Base-by-base conservation (phyloP, 176 grass and related monocot species). In the Avena insularis region DNA sequence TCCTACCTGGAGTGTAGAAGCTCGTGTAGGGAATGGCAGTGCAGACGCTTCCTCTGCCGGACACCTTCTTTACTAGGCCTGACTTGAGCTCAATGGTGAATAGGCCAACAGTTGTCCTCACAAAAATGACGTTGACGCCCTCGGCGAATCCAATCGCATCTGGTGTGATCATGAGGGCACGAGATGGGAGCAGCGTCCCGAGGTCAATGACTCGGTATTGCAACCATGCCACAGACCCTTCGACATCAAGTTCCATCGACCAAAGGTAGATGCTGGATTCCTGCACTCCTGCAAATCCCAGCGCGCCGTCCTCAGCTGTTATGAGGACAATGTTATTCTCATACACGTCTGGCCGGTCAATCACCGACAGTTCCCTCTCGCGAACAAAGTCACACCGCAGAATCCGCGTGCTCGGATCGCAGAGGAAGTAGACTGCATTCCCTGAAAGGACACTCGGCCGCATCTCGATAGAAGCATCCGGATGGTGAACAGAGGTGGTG, bases 31-130 rank as follows among this genome's bases (percentile, higher is more conserved):
- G 59, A 50, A 66, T 40, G 71, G 9, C 33, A 35, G 12, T 36
- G 27, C 5, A 54, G 29, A 25, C 35, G 14, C 19, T 14, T 49
- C 45, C 6, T 12, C 27, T 5, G 46, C 23, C 12, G 6, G 48
- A 7, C n/a, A 79, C 74, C 75, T 79, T 86, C 9, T 33, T 78
- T 11, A 8, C 48, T 0, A 2, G 61, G 31, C 49, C 62, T 54
- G 84, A 68, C 48, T 78, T 86, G 61, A 86, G 31, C 19, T 86
- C 61, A 56, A 86, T 45, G 10, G 61, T 45, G 61, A 86, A 86
- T 10, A 77, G 12, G 61, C 72, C 59, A 66, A 6, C 83, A 53
- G 1, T 20, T 54, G 83, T 77, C 40, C 27, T 17, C 48, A 79
- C 13, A 27, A 86, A 78, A 77, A 86, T 78, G 9, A 45, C 16